Evolutionary conservation across 768 basidiomycete genomes (phyloP).

Genomic region (Trametes gibbosa): DNA sequence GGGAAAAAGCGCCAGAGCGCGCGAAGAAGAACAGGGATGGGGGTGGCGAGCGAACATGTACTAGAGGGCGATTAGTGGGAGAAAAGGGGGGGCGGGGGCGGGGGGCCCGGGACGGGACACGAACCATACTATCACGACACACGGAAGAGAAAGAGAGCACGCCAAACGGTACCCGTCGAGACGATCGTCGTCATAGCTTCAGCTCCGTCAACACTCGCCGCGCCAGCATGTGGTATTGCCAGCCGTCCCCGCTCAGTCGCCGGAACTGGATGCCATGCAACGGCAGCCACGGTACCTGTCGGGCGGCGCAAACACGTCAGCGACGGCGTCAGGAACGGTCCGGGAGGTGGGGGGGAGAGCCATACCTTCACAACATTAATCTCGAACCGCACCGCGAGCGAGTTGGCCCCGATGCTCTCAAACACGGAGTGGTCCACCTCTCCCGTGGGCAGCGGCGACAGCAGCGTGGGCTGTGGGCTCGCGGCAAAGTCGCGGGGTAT

Average conservation of each 20-base stretch:
- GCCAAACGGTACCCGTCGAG: slow-evolving; percentile 10
- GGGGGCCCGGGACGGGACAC: too few species aligned
- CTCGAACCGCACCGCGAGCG: slow-evolving; percentile 90
- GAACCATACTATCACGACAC: slow-evolving; percentile 6
- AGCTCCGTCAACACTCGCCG: slow-evolving; percentile 84
- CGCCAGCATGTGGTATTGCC: slow-evolving; percentile 98
- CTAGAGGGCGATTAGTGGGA: slow-evolving; percentile 16
- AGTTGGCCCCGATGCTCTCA: slow-evolving; percentile 71
- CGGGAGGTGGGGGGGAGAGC: slow-evolving; percentile 14
- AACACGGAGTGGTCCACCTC: slow-evolving; percentile 67
- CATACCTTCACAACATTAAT: slow-evolving; percentile 95
- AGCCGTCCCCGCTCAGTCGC: slow-evolving; percentile 83
- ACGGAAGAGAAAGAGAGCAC: slow-evolving; percentile 5
- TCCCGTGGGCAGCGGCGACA: slow-evolving; percentile 59
- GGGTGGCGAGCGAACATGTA: slow-evolving; percentile 7
- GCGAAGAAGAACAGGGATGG: slow-evolving; percentile 3
- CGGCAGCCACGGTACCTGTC: slow-evolving; percentile 87
- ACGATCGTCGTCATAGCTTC: slow-evolving; percentile 54
- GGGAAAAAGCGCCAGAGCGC: neutral
- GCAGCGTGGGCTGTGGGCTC: slow-evolving; percentile 30
- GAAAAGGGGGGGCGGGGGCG: neutral
- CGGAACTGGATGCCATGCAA: slow-evolving; percentile 96
- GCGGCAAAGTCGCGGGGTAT: slow-evolving; percentile 69
- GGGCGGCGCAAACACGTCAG: neutral
- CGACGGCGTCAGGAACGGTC: slow-evolving; percentile 5